Conservation (phyloP, 2,329 filamentous ascomycete genomes). For the Clarireedia monteithiana region DNA sequence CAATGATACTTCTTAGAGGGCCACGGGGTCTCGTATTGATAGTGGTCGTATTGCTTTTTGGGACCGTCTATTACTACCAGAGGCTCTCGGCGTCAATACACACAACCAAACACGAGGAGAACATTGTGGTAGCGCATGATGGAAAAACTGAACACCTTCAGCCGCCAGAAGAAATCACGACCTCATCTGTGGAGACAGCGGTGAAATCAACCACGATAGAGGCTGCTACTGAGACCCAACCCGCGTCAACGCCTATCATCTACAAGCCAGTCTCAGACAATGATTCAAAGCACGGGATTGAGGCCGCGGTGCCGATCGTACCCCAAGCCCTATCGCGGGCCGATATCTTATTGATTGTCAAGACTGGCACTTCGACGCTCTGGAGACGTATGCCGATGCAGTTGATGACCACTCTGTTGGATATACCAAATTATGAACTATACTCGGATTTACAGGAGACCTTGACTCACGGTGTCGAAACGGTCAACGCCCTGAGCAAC, state of each 20-base stretch:
- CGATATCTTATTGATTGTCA: constrained; percentile 11
- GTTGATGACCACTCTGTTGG: constrained; percentile 6
- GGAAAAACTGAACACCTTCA: not conserved
- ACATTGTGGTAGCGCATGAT: not conserved
- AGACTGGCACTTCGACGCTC: constrained; percentile 9
- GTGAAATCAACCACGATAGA: not conserved
- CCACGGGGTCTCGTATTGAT: constrained; percentile 3
- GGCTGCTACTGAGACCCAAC: not conserved
- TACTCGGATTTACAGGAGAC: constrained; percentile 1
- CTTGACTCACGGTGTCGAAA: not conserved
- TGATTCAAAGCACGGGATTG: not conserved
- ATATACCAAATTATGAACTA: not conserved
- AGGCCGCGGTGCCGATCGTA: not conserved
- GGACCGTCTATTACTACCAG: not conserved
- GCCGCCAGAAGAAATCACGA: not conserved
- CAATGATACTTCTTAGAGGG: not conserved
- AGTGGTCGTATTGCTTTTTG: not conserved
- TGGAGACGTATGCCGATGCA: constrained; percentile 13
- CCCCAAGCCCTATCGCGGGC: not conserved
- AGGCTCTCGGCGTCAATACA: not conserved
- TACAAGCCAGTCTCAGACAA: not conserved
- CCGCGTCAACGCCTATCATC: not conserved
- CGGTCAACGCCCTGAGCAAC: constrained; percentile 7
- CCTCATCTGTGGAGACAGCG: not conserved
- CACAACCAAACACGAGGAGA: not conserved